Base-by-base conservation (phyloP, 768 basidiomycete species). In the Phylloporus arenicola region DNA sequence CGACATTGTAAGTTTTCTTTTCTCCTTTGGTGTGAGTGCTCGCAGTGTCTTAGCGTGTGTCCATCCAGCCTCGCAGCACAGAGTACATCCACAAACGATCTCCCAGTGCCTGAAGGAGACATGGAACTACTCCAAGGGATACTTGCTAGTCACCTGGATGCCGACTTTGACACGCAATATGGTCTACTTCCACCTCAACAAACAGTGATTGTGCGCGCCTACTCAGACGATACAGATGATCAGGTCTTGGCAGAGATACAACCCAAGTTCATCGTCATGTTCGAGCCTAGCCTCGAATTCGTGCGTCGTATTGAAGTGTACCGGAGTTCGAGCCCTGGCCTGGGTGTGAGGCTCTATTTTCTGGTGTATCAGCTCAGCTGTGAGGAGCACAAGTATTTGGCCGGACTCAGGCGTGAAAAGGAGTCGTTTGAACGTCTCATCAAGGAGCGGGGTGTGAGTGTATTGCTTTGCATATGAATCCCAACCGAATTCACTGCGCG, bases 331-430 rank as follows among this genome's bases (percentile, higher is more conserved):
- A 83, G 86, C 68, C 86, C 91, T 0, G 90, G 90, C 0, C 68
- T 95, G 6, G 85, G 78, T 0, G 82, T 98, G 0, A 76, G 94
- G 13, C 87, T 97, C 2, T 98, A 98, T 68, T 93, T 97, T 64
- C 87, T 96, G 87, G 73, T 92, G n/a, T 98, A 98, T 68, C 78
- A 82, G 49, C 82, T 88, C 59, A 94, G 91, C 43, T 88, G 87
- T 55, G 96, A 99, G 66, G 96, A 99, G 59, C 92, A 95, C 67
- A 89, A 89, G 65, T 99, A 96, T 67, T 78, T 99, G 27, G 86
- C 88, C 25, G 87, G 84, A 3, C 79, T 97, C 27, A 75, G 92
- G 43, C 82, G 84, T 52, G 96, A 99, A 72, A 97, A 96, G 64
- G 88, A 95, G 46, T 83, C 92, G 0, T 98, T 98, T 59, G 89